These are phyloP conservation scores for Neonectria magnoliae DNA, from an alignment of 2,329 filamentous ascomycete genomes.

Conservation along the genomic window DNA sequence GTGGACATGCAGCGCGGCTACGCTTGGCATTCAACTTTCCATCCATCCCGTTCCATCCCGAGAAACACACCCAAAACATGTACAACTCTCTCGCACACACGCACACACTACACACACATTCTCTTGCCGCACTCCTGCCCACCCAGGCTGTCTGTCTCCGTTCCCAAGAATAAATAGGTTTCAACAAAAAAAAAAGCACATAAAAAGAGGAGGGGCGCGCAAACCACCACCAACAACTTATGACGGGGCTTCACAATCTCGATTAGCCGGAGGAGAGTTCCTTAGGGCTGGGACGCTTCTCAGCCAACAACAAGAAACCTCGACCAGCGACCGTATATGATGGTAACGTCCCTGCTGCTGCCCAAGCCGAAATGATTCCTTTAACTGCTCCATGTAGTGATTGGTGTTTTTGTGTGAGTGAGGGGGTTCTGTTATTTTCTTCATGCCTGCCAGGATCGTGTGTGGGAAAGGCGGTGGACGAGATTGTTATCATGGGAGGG, in stretches of 20 bases:
- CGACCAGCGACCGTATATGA: constrained; percentile 1
- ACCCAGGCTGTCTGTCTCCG: constrained; percentile 34
- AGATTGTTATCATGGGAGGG: constrained; percentile 27
- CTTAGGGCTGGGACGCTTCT: neutral
- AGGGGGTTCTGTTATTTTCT: constrained; percentile 13
- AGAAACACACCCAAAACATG: constrained; percentile 24
- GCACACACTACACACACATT: constrained; percentile 11
- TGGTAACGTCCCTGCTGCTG: constrained; percentile 16
- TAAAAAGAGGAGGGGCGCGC: constrained; percentile 32
- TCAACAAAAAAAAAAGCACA: constrained; percentile 41
- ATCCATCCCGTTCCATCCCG: constrained; percentile 11
- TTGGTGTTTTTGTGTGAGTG: constrained; percentile 8
- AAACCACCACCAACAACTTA: constrained; percentile 26
- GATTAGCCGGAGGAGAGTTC: constrained; percentile 3
- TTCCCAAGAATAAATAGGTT: constrained; percentile 42
- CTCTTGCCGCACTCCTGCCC: constrained; percentile 26
- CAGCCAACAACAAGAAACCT: neutral
- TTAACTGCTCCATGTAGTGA: constrained; percentile 30
- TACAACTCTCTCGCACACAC: constrained; percentile 17
- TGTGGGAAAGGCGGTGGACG: constrained; percentile 11
- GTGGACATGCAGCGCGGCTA: constrained; percentile 37
- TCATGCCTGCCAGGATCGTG: constrained; percentile 15
- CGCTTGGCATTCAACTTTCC: constrained; percentile 37
- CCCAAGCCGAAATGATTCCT: constrained; percentile 27
- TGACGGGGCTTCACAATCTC: constrained; percentile 16